These are phyloP conservation scores for Poterioochromonas sp. DNA, from an alignment of 352 stramenopile species.

Conservation along the genomic window DNA sequence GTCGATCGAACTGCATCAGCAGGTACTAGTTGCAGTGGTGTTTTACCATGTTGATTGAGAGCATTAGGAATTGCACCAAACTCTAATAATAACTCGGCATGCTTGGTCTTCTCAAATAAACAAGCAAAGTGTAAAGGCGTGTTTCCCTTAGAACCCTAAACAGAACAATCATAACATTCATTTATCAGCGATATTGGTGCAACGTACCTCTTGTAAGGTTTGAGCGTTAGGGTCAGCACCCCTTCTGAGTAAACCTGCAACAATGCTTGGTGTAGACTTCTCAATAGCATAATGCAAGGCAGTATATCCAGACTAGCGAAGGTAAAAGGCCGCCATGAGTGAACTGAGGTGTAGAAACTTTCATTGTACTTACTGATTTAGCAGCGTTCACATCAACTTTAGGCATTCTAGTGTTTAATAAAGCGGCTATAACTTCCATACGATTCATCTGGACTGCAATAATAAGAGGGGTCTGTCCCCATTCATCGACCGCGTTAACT, in stretches of 20 bases:
- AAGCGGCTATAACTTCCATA: slow-evolving; percentile 8
- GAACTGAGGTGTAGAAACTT: neutral
- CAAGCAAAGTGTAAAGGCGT: slow-evolving; percentile 33
- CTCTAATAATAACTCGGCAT: slow-evolving; percentile 26
- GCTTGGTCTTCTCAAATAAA: slow-evolving; percentile 30
- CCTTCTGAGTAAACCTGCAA: slow-evolving; percentile 9
- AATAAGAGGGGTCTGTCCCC: slow-evolving; percentile 27
- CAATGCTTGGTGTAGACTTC: neutral
- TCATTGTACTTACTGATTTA: slow-evolving; percentile 12
- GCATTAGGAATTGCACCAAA: slow-evolving; percentile 7
- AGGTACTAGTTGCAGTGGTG: slow-evolving; percentile 26
- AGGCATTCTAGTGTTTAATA: slow-evolving; percentile 26
- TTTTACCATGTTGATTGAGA: slow-evolving; percentile 1
- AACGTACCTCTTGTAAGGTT: neutral
- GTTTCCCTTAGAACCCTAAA: slow-evolving; percentile 21
- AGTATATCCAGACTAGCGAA: slow-evolving; percentile 26
- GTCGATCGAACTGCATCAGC: slow-evolving; percentile 5
- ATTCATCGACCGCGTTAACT: slow-evolving; percentile 33
- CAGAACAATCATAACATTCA: neutral
- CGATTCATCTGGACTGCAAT: neutral
- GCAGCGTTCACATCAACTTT: slow-evolving; percentile 29
- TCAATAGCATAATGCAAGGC: slow-evolving; percentile 32
- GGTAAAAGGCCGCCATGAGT: neutral
- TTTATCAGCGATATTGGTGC: neutral
- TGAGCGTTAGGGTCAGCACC: slow-evolving; percentile 24